Percentiles rank a stretch among this genome's conserved stretches.
These are phyloP conservation scores for Phyllachora maydis DNA, from an alignment of 2,329 filamentous ascomycete species.

Conservation along the genomic window DNA sequence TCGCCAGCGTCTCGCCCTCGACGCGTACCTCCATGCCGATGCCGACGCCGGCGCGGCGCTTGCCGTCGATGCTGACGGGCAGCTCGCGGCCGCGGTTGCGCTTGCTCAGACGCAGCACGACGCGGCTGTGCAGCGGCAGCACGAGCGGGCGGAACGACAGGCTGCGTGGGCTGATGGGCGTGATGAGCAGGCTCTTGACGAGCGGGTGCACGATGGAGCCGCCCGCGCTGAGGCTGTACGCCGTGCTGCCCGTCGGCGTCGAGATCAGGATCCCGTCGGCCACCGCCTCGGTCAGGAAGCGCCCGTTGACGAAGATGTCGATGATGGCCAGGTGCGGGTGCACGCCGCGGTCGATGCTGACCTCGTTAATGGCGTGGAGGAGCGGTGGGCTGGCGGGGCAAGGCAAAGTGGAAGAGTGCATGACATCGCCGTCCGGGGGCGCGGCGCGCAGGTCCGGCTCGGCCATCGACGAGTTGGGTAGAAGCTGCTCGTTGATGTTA, in stretches of 20 bases:
- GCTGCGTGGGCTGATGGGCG: constrained; percentile 82
- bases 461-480: constrained; percentile 22
- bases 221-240: constrained; percentile 83
- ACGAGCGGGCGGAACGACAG: constrained; percentile 84
- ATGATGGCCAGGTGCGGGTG: constrained; percentile 83
- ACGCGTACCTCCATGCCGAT: constrained; percentile 75
- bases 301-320: constrained; percentile 73
- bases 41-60: constrained; percentile 42
- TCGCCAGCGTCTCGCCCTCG: constrained; percentile 62
- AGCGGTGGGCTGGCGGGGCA: constrained; percentile 13
- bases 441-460: constrained; percentile 9
- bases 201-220: constrained; percentile 89
- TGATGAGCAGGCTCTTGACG: constrained; percentile 72
- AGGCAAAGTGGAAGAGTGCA: constrained; percentile 3
- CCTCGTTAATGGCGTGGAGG: constrained; percentile 74
- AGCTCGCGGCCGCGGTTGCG: constrained; percentile 60
- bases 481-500: constrained; percentile 32
- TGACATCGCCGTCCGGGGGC: constrained; percentile 3
- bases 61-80: constrained; percentile 63
- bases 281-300: constrained; percentile 81
- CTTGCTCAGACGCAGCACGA: constrained; percentile 63
- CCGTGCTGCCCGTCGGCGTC: constrained; percentile 86
- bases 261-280: constrained; percentile 90
- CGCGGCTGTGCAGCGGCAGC: constrained; percentile 65
- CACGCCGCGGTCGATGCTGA: constrained; percentile 78